Base-by-base conservation (phyloP, 148 eudicot species). In the Gaultheria prostrata region DNA sequence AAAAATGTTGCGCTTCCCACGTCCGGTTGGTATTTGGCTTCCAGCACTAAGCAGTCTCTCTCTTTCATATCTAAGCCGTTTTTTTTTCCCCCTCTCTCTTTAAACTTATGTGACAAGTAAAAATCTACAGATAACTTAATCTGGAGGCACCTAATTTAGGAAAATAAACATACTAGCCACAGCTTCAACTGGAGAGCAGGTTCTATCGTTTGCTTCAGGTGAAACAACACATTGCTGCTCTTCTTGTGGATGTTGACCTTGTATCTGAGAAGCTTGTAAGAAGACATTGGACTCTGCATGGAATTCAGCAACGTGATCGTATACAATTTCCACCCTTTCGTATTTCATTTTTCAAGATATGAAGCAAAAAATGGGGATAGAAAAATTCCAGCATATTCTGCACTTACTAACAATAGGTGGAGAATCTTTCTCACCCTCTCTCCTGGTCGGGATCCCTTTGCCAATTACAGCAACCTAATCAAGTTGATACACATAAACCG, bases 391-490 rank as follows among this genome's bases (percentile, higher is more conserved):
- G 81, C 50, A 67, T 76, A 46, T 20, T 57, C 48, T 81, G 82
- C 48, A 83, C 90, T 86, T 87, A 87, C 89, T 85, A 53, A 18
- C 82, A 83, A 74, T 80, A 90, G 86, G 86, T 81, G 92, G 87
- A 88, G 89, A 89, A 77, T 90, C 91, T 67, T 84, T 77, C 35
- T 83, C 91, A 83, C 84, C 88, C 54, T 85, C 71, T 17, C 57
- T 85, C 84, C 79, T 84, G 73, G 61, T 71, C 46, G 46, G 83
- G 87, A 80, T 87, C 78, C 84, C 94, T 85, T 89, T 86, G 8
- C 92, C 90, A 85, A 82, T 86, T 61, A 80, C 87, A 79, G 88
- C 85, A 77, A 82, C 95, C 98, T 95, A 88, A 79, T 24, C 35
- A 83, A 63, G 84, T 54, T 48, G 67, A 84, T 50, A 76, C 70